A percentile compares a stretch with the other conserved stretches of the same genome.
Evolutionary conservation across 768 basidiomycete species (phyloP).

Genomic region (Fomitopsis serialis): DNA sequence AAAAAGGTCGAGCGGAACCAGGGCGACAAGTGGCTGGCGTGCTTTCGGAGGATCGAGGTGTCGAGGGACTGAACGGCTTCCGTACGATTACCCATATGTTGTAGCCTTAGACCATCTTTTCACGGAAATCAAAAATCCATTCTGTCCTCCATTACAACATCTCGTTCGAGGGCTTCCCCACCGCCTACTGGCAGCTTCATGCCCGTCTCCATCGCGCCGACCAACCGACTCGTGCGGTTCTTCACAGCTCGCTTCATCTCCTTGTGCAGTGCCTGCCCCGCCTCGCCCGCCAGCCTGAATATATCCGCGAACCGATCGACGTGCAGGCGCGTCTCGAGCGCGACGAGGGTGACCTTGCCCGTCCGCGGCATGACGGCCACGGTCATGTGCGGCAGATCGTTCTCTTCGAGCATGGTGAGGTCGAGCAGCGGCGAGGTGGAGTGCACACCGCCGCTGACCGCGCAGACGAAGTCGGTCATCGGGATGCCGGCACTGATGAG

Average conservation of each 20-base stretch:
- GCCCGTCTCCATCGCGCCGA: slow-evolving; percentile 53
- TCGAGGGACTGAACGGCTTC: slow-evolving; percentile 9
- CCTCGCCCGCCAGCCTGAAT: slow-evolving; percentile 72
- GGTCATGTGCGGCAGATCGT: slow-evolving; percentile 82
- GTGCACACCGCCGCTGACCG: slow-evolving; percentile 78
- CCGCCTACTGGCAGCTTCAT: slow-evolving; percentile 22
- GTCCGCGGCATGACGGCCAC: slow-evolving; percentile 87
- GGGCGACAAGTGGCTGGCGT: slow-evolving; percentile 89
- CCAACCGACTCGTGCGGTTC: slow-evolving; percentile 54
- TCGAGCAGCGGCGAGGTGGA: slow-evolving; percentile 80
- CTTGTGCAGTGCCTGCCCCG: slow-evolving; percentile 66
- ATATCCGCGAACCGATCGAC: slow-evolving; percentile 91
- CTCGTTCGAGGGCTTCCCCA: slow-evolving; percentile 16
- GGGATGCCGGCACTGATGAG: slow-evolving; percentile 89
- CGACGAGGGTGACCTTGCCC: slow-evolving; percentile 81
- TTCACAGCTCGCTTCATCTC: slow-evolving; percentile 81
- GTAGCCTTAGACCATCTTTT: neutral
- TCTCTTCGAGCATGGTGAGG: slow-evolving; percentile 84
- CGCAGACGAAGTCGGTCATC: slow-evolving; percentile 85
- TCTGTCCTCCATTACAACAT: slow-evolving; percentile 19
- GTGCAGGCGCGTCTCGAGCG: slow-evolving; percentile 92
- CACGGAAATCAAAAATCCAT: neutral
- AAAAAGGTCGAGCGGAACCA: slow-evolving; percentile 92
- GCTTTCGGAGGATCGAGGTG: slow-evolving; percentile 64
- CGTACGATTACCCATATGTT: neutral